phyloP scores from a whole-genome alignment of 176 grass and related monocot genomes.

The Hordeum vulgare region MorexV3_pseudomolecules_assembly NC_058521.1:472658968-472659467 shows the following conservation, averaged over 20 bases:
- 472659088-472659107: neutral
- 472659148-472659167: slow-evolving; percentile 24
- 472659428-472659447: too few species aligned
- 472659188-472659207: neutral
- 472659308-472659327: too few species aligned
- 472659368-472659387: too few species aligned
- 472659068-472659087: slow-evolving; percentile 7
- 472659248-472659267: neutral
- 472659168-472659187: neutral
- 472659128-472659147: slow-evolving; percentile 20
- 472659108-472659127: neutral
- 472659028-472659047: neutral
- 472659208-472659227: neutral
- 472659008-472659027: neutral
- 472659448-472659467: too few species aligned
- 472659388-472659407: too few species aligned
- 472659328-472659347: too few species aligned
- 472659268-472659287: neutral
- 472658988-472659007: neutral
- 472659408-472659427: too few species aligned
- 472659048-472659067: neutral
- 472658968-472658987: neutral
- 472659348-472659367: too few species aligned
- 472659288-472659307: neutral
- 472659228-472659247: neutral